phyloP scores from a whole-genome alignment of 2,329 filamentous ascomycete genomes.

The Colletotrichum horii region DNA sequence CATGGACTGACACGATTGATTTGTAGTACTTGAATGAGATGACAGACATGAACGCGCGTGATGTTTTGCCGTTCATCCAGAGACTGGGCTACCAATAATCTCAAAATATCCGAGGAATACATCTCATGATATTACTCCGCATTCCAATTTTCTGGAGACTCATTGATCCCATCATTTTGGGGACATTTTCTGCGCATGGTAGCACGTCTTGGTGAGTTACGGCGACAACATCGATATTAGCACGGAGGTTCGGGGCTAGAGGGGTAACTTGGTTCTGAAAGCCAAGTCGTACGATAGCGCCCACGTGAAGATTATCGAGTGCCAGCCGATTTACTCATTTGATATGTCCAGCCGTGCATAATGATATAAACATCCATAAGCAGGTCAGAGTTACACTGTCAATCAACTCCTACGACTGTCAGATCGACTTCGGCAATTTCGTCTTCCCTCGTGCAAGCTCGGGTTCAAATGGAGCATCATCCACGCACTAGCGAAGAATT shows the following conservation, averaged over 20 bases:
- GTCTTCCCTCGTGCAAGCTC: not conserved
- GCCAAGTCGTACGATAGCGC: not conserved
- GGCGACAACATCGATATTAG: not conserved
- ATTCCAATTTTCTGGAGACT: not conserved
- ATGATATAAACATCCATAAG: not conserved
- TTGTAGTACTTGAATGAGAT: not conserved
- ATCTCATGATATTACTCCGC: not conserved
- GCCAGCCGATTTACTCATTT: not conserved
- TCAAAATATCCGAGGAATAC: not conserved
- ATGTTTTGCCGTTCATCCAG: too few relatives aligned
- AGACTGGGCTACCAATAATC: not conserved
- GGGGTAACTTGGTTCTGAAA: not conserved
- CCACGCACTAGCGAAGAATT: not conserved
- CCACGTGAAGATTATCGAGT: not conserved
- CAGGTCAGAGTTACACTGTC: not conserved
- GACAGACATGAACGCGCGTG: not conserved
- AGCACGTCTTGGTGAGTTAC: not conserved
- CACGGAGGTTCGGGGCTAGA: not conserved
- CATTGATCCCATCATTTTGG: not conserved
- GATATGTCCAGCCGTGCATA: not conserved
- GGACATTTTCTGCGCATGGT: rapidly evolving
- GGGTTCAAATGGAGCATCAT: not conserved
- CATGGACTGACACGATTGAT: not conserved
- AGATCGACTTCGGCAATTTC: not conserved
- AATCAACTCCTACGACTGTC: not conserved